Evolutionary conservation across 495 filamentous ascomycete species (phyloP).

Genomic region (Beverwykella pulmonaria): DNA sequence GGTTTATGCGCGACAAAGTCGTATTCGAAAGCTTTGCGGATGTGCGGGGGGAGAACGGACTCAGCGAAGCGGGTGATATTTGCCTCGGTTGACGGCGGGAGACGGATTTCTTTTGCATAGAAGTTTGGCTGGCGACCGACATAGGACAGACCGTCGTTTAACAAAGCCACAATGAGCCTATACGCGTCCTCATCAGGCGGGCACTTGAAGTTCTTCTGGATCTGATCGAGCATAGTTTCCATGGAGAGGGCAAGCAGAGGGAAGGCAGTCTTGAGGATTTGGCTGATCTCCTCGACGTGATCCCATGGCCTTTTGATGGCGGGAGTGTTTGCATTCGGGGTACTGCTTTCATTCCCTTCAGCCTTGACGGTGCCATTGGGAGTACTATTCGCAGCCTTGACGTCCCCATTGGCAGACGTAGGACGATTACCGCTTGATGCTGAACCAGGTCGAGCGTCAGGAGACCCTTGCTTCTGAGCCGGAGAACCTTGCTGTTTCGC

Average conservation of each 20-base stretch:
- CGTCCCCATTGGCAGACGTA: conserved; percentile 56
- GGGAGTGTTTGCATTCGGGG: conserved; percentile 40
- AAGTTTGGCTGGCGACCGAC: conserved; percentile 81
- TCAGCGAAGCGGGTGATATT: conserved; percentile 97
- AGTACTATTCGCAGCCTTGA: conserved; percentile 45
- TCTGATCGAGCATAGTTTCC: conserved; percentile 99
- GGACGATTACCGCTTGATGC: conserved; percentile 49
- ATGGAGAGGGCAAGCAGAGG: conserved; percentile 94
- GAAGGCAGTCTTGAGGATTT: conserved; percentile 91
- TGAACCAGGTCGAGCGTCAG: conserved; percentile 44
- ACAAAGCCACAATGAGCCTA: conserved; percentile 90
- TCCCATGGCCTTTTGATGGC: conserved; percentile 79
- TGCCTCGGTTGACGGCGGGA: conserved; percentile 85
- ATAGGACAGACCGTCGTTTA: conserved; percentile 90
- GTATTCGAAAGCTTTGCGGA: conserved; percentile 89
- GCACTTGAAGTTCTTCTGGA: conserved; percentile 97
- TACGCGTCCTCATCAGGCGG: conserved; percentile 98
- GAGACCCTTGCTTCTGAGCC: conserved; percentile 50
- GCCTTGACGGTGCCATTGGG: conserved; percentile 30
- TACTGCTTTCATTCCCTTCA: conserved; percentile 27
- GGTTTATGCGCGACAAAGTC: conserved; percentile 94
- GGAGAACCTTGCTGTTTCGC: conserved; percentile 56
- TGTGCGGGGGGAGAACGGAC: conserved; percentile 89
- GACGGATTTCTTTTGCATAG: conserved; percentile 87
- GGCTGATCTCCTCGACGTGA: conserved; percentile 91